These are phyloP conservation scores for Madurella fahalii DNA, from an alignment of 2,329 filamentous ascomycete genomes.

Conservation along the genomic window DNA sequence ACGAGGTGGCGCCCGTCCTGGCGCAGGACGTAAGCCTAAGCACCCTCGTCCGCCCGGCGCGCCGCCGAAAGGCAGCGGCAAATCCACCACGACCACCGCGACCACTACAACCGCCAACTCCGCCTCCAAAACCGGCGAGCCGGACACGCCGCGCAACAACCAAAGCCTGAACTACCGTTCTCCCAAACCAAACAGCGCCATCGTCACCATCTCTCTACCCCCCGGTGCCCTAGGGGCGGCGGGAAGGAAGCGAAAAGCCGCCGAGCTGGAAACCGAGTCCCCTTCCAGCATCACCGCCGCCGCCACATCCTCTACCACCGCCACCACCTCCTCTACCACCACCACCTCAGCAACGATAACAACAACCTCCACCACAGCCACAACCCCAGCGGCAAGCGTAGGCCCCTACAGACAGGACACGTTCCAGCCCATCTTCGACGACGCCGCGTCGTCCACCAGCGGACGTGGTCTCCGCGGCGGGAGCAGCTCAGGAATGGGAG, in stretches of 20 bases:
- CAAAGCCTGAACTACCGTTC: neutral
- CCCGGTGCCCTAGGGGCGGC: neutral
- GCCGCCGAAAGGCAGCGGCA: neutral
- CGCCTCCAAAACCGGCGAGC: neutral
- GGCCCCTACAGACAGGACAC: conserved; percentile 13
- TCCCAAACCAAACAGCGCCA: neutral
- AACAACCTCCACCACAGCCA: neutral
- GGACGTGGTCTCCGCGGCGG: neutral
- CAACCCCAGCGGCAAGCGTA: neutral
- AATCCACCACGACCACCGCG: neutral
- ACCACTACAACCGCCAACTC: conserved; percentile 4
- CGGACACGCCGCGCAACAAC: neutral
- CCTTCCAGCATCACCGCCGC: neutral
- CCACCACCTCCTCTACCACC: neutral
- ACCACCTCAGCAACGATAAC: neutral
- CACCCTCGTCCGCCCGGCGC: conserved; percentile 10
- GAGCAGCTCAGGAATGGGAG: neutral
- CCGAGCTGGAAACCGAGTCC: conserved; percentile 12
- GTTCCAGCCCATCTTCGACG: conserved; percentile 19
- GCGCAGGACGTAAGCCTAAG: conserved; percentile 27
- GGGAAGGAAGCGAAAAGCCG: conserved; percentile 19
- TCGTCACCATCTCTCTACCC: no score
- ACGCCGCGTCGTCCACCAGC: neutral
- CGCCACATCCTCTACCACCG: neutral
- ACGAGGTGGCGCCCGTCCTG: conserved; percentile 26